phyloP scores from a whole-genome alignment of 2,329 filamentous ascomycete species.

The Paraphoma chrysanthemicola region DNA sequence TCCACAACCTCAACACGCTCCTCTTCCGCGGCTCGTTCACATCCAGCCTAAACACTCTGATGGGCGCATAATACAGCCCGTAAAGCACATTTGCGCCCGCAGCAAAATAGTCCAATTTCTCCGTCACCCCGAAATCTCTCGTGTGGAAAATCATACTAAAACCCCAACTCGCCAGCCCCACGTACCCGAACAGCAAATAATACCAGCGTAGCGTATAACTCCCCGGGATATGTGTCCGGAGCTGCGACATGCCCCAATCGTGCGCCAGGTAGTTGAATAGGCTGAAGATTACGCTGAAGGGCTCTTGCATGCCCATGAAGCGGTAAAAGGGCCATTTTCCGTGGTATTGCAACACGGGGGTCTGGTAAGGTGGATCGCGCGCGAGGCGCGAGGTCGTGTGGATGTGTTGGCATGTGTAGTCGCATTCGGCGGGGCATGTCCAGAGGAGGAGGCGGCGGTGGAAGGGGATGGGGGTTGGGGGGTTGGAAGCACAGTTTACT shows the following conservation, averaged over 20 bases:
- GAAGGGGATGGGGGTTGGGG: slow-evolving; percentile 69
- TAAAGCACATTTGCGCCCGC: slow-evolving; percentile 91
- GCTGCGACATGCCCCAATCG: slow-evolving; percentile 73
- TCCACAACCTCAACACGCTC: slow-evolving; percentile 75
- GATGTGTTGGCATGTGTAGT: slow-evolving; percentile 97
- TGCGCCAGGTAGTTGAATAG: slow-evolving; percentile 91
- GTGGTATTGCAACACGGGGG: slow-evolving; percentile 87
- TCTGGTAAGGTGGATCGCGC: slow-evolving; percentile 67
- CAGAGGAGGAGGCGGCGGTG: slow-evolving; percentile 88
- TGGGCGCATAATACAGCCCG: slow-evolving; percentile 82
- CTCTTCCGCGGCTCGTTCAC: slow-evolving; percentile 57
- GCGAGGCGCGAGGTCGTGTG: slow-evolving; percentile 76
- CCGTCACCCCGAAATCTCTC: slow-evolving; percentile 82
- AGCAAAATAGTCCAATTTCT: slow-evolving; percentile 95
- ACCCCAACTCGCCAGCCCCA: slow-evolving; percentile 83
- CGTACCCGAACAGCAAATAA: slow-evolving; percentile 80
- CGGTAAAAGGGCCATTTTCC: slow-evolving; percentile 98
- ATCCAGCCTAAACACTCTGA: slow-evolving; percentile 86
- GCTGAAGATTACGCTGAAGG: slow-evolving; percentile 91
- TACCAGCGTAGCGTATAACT: slow-evolving; percentile 79
- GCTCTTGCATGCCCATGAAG: slow-evolving; percentile 91
- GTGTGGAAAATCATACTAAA: slow-evolving; percentile 94
- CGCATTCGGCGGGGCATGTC: slow-evolving; percentile 92
- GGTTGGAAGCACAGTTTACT: slow-evolving; percentile 77
- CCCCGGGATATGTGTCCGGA: slow-evolving; percentile 73